Conservation (phyloP, 768 basidiomycete species). For the Lactarius indigo region DNA sequence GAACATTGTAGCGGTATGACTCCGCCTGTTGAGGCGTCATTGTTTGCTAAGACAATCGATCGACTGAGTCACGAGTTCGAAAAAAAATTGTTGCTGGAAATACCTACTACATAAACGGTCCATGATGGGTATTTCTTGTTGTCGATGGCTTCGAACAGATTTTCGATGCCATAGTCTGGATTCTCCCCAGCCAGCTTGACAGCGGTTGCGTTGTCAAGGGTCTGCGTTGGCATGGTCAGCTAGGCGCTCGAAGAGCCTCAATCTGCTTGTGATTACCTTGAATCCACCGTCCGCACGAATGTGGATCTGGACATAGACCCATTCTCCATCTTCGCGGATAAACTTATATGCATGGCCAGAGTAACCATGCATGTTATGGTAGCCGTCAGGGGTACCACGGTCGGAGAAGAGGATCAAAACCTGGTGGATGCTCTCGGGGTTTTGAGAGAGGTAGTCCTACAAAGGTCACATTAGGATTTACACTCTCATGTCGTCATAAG, state of each 20-base stretch:
- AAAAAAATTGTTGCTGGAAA: too few relatives aligned
- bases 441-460: constrained; percentile 85
- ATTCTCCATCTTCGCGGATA: constrained; percentile 78
- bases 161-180: constrained; percentile 81
- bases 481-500: not conserved
- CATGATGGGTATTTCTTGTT: constrained; percentile 76
- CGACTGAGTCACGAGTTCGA: constrained; percentile 1
- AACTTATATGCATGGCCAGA: constrained; percentile 91
- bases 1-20: constrained; percentile 83
- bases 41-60: constrained; percentile 57
- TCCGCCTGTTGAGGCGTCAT: constrained; percentile 93
- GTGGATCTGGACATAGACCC: constrained; percentile 87
- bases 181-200: constrained; percentile 63
- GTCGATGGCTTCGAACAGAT: constrained; percentile 81
- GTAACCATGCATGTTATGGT: constrained; percentile 85
- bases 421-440: constrained; percentile 88
- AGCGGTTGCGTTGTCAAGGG: constrained; percentile 66
- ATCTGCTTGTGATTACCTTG: constrained; percentile 48
- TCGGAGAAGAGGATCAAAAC: constrained; percentile 92
- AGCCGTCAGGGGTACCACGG: constrained; percentile 91
- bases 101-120: constrained; percentile 79
- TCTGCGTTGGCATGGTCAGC: constrained; percentile 38
- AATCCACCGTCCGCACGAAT: constrained; percentile 73
- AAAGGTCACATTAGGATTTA: constrained; percentile 19
- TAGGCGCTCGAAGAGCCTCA: not conserved